Base-by-base conservation (phyloP, 1,284 basidiomycete genomes). In the Leccinum angustisporum region DNA sequence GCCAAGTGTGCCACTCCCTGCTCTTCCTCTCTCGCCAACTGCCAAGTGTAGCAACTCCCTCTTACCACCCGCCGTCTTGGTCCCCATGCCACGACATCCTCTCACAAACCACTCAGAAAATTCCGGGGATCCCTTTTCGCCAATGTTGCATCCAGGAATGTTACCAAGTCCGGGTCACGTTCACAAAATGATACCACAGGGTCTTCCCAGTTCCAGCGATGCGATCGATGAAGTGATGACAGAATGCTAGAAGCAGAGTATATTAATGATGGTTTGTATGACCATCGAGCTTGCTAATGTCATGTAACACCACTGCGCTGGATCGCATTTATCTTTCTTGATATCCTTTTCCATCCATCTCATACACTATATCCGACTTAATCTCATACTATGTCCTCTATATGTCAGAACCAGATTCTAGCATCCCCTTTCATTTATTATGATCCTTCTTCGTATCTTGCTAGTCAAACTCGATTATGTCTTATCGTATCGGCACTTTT, bases 1-100 rank as follows among this genome's bases (percentile, higher is more conserved):
- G 0, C 76, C 76, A 7, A 75, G 64, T 21, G 64, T 48, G 14
- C 76, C 78, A 5, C 75, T 78, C 11, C 75, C 75, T 14, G 68
- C 72, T 1, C 70, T 58, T 57, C 75, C 77, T 10, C 64, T 64
- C 6, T 73, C 72, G 0, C 68, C 68, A 33, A 69, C 63, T 25
- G 9, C 48, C 30, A 68, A 64, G 56, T 59, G 56, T 16, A 50
- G 61, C 56, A 40, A 51, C 38, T 66, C 63, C 21, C 59, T 74
- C 27, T 52, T 65, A 18, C 64, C 72, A 9, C 60, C 70, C n/a
- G 57, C 64, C 13, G 31, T 68, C 13, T 31, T 69, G 10, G 56
- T 54, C 1, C 60, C 72, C 16, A 1, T 58, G 21, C 60, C 66
- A 16, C 69, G 72, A 48, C 69, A 67, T 21, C 67, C 72, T 40